Conservation (phyloP, 23 red algal genomes). For the Gracilaria vermiculophylla region DNA sequence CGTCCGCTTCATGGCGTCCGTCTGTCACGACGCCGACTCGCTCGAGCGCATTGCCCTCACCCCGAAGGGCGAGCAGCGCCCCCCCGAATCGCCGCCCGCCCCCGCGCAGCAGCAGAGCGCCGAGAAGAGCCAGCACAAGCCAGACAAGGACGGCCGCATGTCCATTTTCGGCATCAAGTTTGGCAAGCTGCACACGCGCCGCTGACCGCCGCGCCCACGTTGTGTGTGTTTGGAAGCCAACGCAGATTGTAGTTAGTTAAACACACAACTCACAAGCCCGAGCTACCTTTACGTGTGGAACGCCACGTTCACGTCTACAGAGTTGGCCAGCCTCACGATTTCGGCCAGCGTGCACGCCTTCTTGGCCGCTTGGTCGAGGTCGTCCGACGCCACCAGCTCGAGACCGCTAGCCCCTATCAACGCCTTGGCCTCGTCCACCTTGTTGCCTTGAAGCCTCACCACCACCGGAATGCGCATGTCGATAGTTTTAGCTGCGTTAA, state of each 20-base stretch:
- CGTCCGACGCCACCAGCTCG: conserved; percentile 81
- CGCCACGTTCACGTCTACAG: conserved; percentile 65
- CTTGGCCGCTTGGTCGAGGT: conserved; percentile 90
- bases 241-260: no score
- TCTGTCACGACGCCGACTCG: not conserved
- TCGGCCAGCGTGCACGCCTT: conserved; percentile 76
- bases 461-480: conserved; percentile 90
- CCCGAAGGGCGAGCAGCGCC: not conserved
- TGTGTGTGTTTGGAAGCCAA: no score
- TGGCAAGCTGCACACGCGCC: not conserved
- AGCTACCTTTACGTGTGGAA: conserved; percentile 45
- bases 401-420: conserved; percentile 69
- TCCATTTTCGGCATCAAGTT: conserved; percentile 33
- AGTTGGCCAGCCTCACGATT: conserved; percentile 62
- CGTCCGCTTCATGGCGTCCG: conserved; percentile 30
- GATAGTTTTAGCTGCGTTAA: conserved; percentile 81
- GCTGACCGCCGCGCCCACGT: not conserved
- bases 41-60: conserved; percentile 21
- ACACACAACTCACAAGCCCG: no score
- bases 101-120: no score
- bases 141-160: not conserved
- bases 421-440: conserved; percentile 88
- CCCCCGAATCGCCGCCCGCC: no score
- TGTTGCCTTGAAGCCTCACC: conserved; percentile 98
- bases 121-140: not conserved